These are phyloP conservation scores for Rhamnella rubrinervis DNA, from an alignment of 331 rosid species.

Conservation along the genomic window DNA sequence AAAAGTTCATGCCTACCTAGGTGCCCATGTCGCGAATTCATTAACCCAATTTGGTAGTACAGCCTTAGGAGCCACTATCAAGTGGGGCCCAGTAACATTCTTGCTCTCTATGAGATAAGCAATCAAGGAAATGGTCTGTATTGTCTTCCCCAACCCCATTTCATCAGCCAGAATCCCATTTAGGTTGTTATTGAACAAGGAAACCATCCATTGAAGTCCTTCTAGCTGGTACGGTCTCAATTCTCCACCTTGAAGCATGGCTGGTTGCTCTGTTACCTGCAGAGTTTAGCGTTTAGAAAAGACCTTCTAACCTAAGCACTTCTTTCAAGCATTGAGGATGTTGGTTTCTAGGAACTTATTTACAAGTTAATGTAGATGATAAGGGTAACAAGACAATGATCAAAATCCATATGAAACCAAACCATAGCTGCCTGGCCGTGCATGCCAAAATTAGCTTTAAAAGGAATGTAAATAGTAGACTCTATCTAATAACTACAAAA, in stretches of 20 bases:
- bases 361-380: too few species aligned
- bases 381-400: too few species aligned
- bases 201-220: slow-evolving; percentile 99
- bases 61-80: slow-evolving; percentile 99
- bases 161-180: slow-evolving; percentile 99
- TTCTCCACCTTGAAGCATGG: slow-evolving; percentile 95
- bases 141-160: slow-evolving; percentile 99
- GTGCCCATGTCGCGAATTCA: slow-evolving; percentile 95
- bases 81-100: slow-evolving; percentile 92
- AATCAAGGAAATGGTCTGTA: slow-evolving; percentile 90
- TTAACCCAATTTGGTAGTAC: slow-evolving; percentile 91
- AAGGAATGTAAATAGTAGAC: not conserved
- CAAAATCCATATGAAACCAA: too few species aligned
- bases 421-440: too few species aligned
- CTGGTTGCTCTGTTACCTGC: slow-evolving; percentile 95
- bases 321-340: not conserved
- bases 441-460: not conserved
- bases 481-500: not conserved
- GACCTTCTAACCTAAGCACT: slow-evolving; percentile 26
- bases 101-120: slow-evolving; percentile 83
- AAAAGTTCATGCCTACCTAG: slow-evolving; percentile 55
- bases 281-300: slow-evolving; percentile 32
- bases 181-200: slow-evolving; percentile 89
- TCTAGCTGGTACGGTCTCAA: slow-evolving; percentile 89
- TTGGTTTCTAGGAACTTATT: too few species aligned